Evolutionary conservation across 768 basidiomycete species (phyloP), one percentile per base, ranked within the genome.

Genomic region (Mycena haematopus): DNA sequence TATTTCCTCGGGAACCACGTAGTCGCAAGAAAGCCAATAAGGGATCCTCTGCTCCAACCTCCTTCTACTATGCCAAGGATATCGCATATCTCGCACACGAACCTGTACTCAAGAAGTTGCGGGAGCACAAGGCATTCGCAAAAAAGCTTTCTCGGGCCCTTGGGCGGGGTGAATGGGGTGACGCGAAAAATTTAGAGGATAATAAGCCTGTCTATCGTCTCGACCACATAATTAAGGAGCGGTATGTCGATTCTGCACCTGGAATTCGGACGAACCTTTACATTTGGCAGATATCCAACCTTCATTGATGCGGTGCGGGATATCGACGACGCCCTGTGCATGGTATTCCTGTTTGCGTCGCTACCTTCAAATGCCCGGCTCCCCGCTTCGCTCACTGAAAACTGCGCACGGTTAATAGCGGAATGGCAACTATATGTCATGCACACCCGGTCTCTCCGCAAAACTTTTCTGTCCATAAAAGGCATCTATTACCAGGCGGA

Each of bases 371-470:
- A 87, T 69, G 82, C 87, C 63, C 87, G 90, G 31, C 81, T 99
- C 24, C 88, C 95, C 3, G 80, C 92, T 2, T 86, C 92, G 50
- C 84, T 97, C 66, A 86, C 96, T 54, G 88, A 94, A 72, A 96
- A 96, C 73, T 99, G 97, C 75, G 82, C 90, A 29, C 88, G 93
- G 50, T 83, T 99, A 35, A 86, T 94, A 9, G 87, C 94, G 21
- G 95, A 99, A 81, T 99, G 96, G 96, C 94, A 98, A 75, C 80
- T 98, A 31, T 99, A 95, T 77, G 83, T 96, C 40, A 93, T 99
- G 86, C 91, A 94, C 71, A 86, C 92, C 1, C 85, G 82, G 63
- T 83, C 91, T 15, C 82, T 99, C 42, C 86, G 91, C 55, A 97
- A 97, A 76, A 88, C 90, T 31, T 99, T 99, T 78, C 80, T 99